Evolutionary conservation across 148 eudicot genomes (phyloP), one percentile per base, ranked within the genome.

Genomic region (Hydrangea macrophylla): DNA sequence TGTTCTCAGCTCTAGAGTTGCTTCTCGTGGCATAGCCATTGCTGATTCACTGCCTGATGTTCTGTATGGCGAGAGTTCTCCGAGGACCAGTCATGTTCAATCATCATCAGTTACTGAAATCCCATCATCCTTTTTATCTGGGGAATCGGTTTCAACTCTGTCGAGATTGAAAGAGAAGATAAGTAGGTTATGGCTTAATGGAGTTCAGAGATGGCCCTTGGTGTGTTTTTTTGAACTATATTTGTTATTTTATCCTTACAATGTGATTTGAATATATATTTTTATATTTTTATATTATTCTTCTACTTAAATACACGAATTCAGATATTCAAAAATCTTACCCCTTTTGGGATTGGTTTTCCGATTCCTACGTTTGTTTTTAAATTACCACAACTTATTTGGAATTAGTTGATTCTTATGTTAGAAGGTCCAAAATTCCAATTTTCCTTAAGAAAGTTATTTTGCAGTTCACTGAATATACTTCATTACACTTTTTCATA

Each of bases 171-270:
- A 77, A 81, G 84, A 76, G 55, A 85, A 76, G 74, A 60, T 82
- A 64, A 69, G 73, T 55, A 80, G 89, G 26, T 72, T 86, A 11
- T 83, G 89, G 76, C 51, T 78, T 67, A 70, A 70, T 75, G 73
- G 85, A 66, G 72, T 82, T 73, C 93, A 60, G 75, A 83, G 85
- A 74, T 94, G 97, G 97, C 97, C 99, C 45, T 75, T 90, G 42
- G 99, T 94, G 85, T 69, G 84, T 55, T 12, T 60, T 11, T 70
- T 62, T 69, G n/a, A 27, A 23, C 37, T 25, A 7, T 56, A 0
- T 10, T 37, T 33, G 24, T 65, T 27, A 35, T 22, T 60, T 70
- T 30, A 66, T 48, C 17, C 10, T 18, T 15, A 17, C 35, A 20
- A 23, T 12, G 35, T 31, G 45, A 30, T 42, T 3, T 45, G 50